Percentiles rank a stretch among this genome's conserved stretches.
Evolutionary conservation across 768 basidiomycete genomes (phyloP).

Genomic region (Kwoniella botswanensis): DNA sequence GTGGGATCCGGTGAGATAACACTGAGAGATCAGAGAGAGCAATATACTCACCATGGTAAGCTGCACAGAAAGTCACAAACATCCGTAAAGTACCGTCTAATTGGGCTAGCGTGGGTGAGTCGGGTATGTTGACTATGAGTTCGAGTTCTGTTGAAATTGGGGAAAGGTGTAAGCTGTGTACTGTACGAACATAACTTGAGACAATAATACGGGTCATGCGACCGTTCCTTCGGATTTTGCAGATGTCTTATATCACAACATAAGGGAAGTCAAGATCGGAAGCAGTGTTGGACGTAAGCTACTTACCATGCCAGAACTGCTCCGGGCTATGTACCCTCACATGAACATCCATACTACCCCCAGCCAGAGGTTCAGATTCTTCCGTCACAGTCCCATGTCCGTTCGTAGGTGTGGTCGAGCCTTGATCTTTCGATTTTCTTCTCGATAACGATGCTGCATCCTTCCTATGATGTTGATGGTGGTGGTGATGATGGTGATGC

Average conservation of each 20-base stretch:
- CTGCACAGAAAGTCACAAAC: slow-evolving; percentile 77
- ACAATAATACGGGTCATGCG: background rate
- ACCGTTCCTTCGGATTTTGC: background rate
- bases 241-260: background rate
- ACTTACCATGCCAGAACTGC: slow-evolving; percentile 50
- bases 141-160: slow-evolving; percentile 72
- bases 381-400: slow-evolving; percentile 10
- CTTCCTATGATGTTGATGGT: slow-evolving; percentile 17
- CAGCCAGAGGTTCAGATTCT: slow-evolving; percentile 14
- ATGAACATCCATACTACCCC: slow-evolving; percentile 36
- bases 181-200: background rate
- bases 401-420: background rate
- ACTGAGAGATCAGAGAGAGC: too few relatives aligned
- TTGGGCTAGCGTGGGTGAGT: slow-evolving; percentile 68
- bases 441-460: background rate
- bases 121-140: slow-evolving; percentile 73
- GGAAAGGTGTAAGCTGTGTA: background rate
- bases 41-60: slow-evolving; percentile 75
- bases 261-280: background rate
- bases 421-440: slow-evolving; percentile 7
- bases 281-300: background rate
- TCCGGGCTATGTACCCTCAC: slow-evolving; percentile 42
- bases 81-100: slow-evolving; percentile 79
- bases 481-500: slow-evolving; percentile 18
- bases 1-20: too few relatives aligned